Conservation (phyloP, 164 flowering plant genomes). For the Pachysandra terminalis region DNA sequence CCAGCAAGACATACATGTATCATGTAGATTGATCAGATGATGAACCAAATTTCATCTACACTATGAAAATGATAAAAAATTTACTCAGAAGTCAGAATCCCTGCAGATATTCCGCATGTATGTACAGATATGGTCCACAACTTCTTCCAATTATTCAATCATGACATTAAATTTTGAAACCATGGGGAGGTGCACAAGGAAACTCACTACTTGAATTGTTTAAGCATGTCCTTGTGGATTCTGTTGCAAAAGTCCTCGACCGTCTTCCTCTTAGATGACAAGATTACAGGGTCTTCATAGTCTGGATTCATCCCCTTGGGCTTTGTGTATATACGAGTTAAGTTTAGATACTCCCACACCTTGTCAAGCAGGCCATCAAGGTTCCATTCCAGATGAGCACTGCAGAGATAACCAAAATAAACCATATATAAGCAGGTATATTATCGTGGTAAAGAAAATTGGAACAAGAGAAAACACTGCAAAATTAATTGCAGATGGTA, state of each 20-base stretch:
- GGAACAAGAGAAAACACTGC: no score
- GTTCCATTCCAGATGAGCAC: constrained; percentile 97
- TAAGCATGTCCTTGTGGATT: constrained; percentile 93
- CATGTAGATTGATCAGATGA: background rate
- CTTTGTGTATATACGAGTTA: constrained; percentile 96
- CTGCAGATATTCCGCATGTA: no score
- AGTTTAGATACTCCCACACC: constrained; percentile 90
- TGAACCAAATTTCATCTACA: no score
- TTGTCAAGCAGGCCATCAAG: constrained; percentile 91
- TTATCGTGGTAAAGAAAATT: no score
- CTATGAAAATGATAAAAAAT: background rate
- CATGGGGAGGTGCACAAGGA: background rate
- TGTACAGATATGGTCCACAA: background rate
- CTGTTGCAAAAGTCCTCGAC: constrained; percentile 89
- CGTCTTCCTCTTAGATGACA: constrained; percentile 81
- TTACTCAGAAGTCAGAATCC: background rate
- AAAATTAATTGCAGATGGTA: no score
- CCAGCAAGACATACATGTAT: background rate
- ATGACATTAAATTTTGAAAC: background rate
- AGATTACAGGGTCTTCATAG: constrained; percentile 93
- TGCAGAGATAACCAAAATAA: constrained; percentile 23
- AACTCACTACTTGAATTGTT: constrained; percentile 95
- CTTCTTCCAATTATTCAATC: background rate
- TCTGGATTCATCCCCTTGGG: constrained; percentile 99
- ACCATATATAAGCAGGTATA: background rate